Percentiles rank a stretch among this genome's conserved stretches.
phyloP scores from a whole-genome alignment of 345 rosid species.

The Boechera stricta region DNA sequence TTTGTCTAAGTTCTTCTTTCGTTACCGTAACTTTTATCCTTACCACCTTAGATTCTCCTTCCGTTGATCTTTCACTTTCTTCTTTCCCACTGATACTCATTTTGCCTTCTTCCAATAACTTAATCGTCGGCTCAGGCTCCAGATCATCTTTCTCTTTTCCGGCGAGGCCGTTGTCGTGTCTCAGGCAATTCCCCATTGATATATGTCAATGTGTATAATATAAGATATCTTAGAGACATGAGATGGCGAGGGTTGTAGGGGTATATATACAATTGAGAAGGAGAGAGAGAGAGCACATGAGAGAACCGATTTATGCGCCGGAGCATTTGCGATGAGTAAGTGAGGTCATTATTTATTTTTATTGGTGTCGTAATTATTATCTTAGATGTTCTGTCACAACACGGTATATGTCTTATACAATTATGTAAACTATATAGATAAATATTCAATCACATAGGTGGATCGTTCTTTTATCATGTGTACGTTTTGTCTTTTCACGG shows the following conservation, averaged over 20 bases:
- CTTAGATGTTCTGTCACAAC: slow-evolving; percentile 44
- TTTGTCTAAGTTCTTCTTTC: slow-evolving; percentile 62
- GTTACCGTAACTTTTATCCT: slow-evolving; percentile 70
- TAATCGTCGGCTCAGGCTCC: slow-evolving; percentile 33
- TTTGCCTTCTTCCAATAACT: slow-evolving; percentile 31
- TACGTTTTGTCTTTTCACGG: slow-evolving; percentile 29
- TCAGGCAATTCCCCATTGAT: slow-evolving; percentile 44
- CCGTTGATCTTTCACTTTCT: slow-evolving; percentile 20
- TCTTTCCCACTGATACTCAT: slow-evolving; percentile 15
- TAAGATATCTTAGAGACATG: slow-evolving; percentile 24
- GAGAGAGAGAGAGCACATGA: slow-evolving; percentile 54
- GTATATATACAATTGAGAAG: background rate
- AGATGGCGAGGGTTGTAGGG: slow-evolving; percentile 7
- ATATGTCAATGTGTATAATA: slow-evolving; percentile 15
- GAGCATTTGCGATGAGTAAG: slow-evolving; percentile 38
- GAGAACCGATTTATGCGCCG: slow-evolving; percentile 59
- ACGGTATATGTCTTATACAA: slow-evolving; percentile 22
- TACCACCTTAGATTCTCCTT: slow-evolving; percentile 42
- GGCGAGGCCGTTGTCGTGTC: slow-evolving; percentile 34
- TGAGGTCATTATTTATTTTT: slow-evolving; percentile 31
- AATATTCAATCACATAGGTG: slow-evolving; percentile 16
- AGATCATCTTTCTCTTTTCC: slow-evolving; percentile 50
- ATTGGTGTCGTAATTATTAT: slow-evolving; percentile 30
- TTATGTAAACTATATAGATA: slow-evolving; percentile 11
- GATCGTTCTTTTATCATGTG: slow-evolving; percentile 35